Evolutionary conservation across 2,329 filamentous ascomycete genomes (phyloP), one percentile per base, ranked within the genome.

Genomic region (Stagonosporopsis rhizophila): DNA sequence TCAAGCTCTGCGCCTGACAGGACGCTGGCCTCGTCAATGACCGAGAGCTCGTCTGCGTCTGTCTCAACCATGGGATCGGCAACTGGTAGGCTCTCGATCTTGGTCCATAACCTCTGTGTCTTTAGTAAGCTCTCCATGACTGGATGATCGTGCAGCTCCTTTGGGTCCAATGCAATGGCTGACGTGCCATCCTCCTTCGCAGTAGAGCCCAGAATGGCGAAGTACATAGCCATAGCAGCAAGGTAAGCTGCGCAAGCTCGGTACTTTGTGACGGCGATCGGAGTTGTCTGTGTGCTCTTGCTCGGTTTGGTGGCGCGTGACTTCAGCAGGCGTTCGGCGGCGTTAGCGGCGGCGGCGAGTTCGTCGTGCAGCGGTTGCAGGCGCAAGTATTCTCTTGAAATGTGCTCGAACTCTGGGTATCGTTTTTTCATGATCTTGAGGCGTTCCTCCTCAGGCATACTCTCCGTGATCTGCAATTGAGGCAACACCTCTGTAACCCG

Each of bases 371-470:
- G 68, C 22, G 79, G 75, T 69, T 93, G 89, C 42, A 96, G 79
- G n/a, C 83, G 79, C 50, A 89, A 73, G 57, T 95, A 89, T 68
- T 98, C 94, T 64, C 89, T 88, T 44, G 90, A 88, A 34, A 99
- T 81, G 53, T 89, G 89, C 60, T 96, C 90, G 64, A 98, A 95
- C 72, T 99, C 95, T 2, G 96, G 95, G 74, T 99, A 97, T 73
- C 91, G 84, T 42, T 87, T 85, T 67, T 88, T 87, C 46, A 99
- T 78, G 15, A 97, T 84, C 69, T 87, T 89, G 61, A 89, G 79
- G 62, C 87, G 85, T 71, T 97, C 93, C 38, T 90, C 87, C 4
- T 85, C 76, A 6, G 83, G 80, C 88, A 96, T 93, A 58, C 90
- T 87, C 20, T 91, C 87, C 12, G 91, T 89, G 54, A 98, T 87